phyloP scores from a whole-genome alignment of 768 basidiomycete species.

The Leccinum boreale region DNA sequence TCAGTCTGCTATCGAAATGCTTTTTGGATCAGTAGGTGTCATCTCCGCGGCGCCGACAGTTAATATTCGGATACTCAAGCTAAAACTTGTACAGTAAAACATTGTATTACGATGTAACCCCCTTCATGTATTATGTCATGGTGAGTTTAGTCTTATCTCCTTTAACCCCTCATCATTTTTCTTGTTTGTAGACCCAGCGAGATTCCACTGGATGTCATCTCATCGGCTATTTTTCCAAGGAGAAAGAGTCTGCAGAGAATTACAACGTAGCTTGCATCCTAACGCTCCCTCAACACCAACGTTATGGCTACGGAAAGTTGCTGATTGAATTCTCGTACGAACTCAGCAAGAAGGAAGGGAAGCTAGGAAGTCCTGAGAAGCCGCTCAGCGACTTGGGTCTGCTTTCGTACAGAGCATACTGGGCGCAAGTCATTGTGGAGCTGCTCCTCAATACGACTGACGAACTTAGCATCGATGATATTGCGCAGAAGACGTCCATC shows the following conservation, averaged over 20 bases:
- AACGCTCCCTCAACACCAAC: slow-evolving; percentile 97
- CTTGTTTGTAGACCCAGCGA: slow-evolving; percentile 57
- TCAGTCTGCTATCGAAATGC: slow-evolving; percentile 95
- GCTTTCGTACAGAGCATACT: slow-evolving; percentile 91
- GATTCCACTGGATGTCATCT: slow-evolving; percentile 91
- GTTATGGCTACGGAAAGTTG: slow-evolving; percentile 91
- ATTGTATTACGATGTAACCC: slow-evolving; percentile 98
- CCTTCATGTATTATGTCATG: slow-evolving; percentile 99
- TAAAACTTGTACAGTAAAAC: slow-evolving; percentile 69
- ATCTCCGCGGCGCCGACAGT: slow-evolving; percentile 10
- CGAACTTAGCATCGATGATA: slow-evolving; percentile 93
- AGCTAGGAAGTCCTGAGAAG: slow-evolving; percentile 96
- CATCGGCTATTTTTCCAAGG: slow-evolving; percentile 98
- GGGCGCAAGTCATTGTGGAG: slow-evolving; percentile 96
- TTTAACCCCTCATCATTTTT: background rate
- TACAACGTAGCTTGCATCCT: slow-evolving; percentile 99
- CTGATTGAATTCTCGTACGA: slow-evolving; percentile 99
- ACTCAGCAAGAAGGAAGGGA: slow-evolving; percentile 92
- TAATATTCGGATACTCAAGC: slow-evolving; percentile 9
- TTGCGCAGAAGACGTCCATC: slow-evolving; percentile 92
- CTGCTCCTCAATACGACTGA: slow-evolving; percentile 66
- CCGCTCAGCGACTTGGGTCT: slow-evolving; percentile 93
- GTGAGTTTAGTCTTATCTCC: slow-evolving; percentile 39
- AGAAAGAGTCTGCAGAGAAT: slow-evolving; percentile 96
- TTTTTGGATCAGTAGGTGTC: slow-evolving; percentile 92